These are phyloP conservation scores for Acacia crassicarpa DNA, from an alignment of 306 rosid species.

Conservation along the genomic window DNA sequence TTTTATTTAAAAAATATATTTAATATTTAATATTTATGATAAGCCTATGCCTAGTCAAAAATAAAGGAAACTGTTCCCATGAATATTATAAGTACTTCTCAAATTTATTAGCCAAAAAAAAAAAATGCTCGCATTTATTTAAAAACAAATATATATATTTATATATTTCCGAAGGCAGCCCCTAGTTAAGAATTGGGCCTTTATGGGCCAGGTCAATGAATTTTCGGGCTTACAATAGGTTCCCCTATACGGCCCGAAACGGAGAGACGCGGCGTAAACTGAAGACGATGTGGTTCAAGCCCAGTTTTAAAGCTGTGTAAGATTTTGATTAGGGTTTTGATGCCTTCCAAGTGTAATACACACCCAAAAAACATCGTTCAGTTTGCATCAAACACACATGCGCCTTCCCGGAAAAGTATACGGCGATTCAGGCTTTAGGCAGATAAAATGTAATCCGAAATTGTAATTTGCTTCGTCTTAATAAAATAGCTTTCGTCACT, in stretches of 20 bases:
- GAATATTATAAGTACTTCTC: too few relatives aligned
- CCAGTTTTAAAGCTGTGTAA: not conserved
- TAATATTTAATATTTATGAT: too few relatives aligned
- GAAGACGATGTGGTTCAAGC: not conserved
- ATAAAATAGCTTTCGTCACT: not conserved
- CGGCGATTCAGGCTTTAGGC: not conserved
- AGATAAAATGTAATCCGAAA: not conserved
- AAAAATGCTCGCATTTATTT: too few relatives aligned
- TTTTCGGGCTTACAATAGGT: not conserved
- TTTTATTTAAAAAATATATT: too few relatives aligned
- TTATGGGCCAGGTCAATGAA: not conserved
- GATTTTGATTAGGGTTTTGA: not conserved
- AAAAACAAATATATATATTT: too few relatives aligned
- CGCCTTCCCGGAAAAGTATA: too few relatives aligned
- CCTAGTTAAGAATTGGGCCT: not conserved
- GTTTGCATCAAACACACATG: not conserved
- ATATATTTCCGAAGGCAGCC: not conserved
- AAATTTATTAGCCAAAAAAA: too few relatives aligned
- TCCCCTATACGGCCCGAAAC: not conserved
- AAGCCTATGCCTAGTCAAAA: too few relatives aligned
- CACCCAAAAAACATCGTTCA: not conserved
- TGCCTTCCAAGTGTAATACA: conserved; percentile 34
- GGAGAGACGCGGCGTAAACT: not conserved
- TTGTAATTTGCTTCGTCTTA: not conserved
- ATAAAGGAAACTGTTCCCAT: too few relatives aligned